These are phyloP conservation scores for Aspergillus oerlinghausenensis DNA, from an alignment of 2,329 filamentous ascomycete genomes.

Conservation along the genomic window DNA sequence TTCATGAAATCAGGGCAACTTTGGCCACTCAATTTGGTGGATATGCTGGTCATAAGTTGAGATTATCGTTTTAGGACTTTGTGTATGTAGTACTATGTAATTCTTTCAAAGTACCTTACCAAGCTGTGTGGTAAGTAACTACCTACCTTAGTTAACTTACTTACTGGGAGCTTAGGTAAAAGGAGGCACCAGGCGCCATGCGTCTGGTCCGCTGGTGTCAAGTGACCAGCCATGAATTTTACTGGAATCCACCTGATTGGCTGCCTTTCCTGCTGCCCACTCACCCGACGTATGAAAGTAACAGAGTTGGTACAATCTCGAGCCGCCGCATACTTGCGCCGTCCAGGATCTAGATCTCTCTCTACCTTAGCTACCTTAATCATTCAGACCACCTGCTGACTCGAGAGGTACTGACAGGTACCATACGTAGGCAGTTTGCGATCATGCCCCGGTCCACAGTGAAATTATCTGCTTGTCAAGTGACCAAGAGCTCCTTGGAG, in stretches of 20 bases:
- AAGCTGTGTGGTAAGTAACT: not conserved
- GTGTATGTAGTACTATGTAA: not conserved
- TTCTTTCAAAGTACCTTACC: not conserved
- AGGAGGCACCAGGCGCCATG: slow-evolving; percentile 9
- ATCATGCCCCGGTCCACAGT: not conserved
- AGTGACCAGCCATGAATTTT: slow-evolving; percentile 39
- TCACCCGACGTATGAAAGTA: slow-evolving; percentile 9
- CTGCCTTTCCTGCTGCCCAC: slow-evolving; percentile 3
- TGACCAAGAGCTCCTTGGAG: not conserved
- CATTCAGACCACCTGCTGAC: not conserved
- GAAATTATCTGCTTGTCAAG: not conserved
- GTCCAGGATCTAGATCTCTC: slow-evolving; percentile 13
- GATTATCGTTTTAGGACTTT: not conserved
- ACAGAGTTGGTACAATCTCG: slow-evolving; percentile 6
- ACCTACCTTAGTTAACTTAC: not conserved
- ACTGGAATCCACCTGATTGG: slow-evolving; percentile 27
- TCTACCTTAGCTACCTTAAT: not conserved
- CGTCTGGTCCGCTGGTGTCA: slow-evolving; percentile 24
- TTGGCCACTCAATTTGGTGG: not conserved
- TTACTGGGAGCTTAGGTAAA: slow-evolving; percentile 8
- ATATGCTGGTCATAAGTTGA: not conserved
- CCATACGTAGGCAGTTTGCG: not conserved
- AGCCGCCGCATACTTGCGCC: slow-evolving; percentile 5
- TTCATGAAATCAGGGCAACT: not conserved
- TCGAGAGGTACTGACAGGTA: not conserved